phyloP scores from a whole-genome alignment of 139 green algal species.

The Chlamydomonas sp. region DNA sequence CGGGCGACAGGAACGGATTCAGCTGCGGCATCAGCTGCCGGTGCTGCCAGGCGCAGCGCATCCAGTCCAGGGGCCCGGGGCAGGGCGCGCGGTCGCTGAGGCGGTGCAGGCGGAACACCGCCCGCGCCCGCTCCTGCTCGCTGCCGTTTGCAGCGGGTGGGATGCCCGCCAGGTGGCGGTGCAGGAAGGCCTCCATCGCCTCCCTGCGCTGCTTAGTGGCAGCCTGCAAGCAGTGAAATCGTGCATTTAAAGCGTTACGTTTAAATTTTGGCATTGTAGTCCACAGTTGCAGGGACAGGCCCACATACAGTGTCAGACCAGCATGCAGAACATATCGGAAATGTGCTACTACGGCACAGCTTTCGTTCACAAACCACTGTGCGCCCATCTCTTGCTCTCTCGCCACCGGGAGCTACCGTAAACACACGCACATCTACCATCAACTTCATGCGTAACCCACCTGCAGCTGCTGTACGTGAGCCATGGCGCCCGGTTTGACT shows the following conservation, averaged over 20 bases:
- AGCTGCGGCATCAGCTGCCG: background rate
- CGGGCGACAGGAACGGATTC: constrained; percentile 51
- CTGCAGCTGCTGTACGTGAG: background rate
- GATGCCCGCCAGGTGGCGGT: constrained; percentile 3
- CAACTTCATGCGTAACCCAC: background rate
- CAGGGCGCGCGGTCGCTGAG: background rate
- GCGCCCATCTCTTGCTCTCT: too few relatives aligned
- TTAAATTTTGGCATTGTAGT: too few relatives aligned
- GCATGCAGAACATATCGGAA: too few relatives aligned
- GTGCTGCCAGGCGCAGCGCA: background rate
- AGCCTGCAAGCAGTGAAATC: background rate
- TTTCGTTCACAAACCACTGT: too few relatives aligned
- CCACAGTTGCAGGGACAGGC: too few relatives aligned
- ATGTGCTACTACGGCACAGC: too few relatives aligned
- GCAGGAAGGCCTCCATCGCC: constrained; percentile 29
- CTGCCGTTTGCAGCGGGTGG: background rate
- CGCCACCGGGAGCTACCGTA: too few relatives aligned
- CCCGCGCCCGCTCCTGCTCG: background rate
- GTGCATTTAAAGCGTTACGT: too few relatives aligned
- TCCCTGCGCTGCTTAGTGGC: background rate
- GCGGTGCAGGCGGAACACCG: constrained; percentile 21
- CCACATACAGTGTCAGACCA: too few relatives aligned
- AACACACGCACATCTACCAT: too few relatives aligned
- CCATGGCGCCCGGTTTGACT: background rate
- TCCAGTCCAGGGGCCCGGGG: constrained; percentile 26